Evolutionary conservation across 2,329 filamentous ascomycete species (phyloP).

Genomic region (Phialemoniopsis sp.): DNA sequence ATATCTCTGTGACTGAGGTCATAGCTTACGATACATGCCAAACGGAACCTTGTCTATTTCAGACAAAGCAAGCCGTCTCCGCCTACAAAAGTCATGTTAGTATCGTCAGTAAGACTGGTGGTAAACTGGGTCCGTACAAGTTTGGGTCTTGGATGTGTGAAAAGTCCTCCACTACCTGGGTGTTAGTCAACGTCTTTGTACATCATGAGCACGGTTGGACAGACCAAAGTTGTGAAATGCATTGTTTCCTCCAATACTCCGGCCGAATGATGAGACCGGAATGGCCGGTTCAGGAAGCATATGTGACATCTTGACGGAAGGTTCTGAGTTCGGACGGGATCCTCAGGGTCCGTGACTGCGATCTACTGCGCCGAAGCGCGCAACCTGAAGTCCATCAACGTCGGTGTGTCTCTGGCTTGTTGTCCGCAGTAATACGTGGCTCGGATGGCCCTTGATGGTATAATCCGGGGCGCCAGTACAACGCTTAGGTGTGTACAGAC

Average conservation of each 20-base stretch:
- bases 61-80: slow-evolving; percentile 69
- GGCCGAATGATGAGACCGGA: slow-evolving; percentile 23
- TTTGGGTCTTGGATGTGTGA: slow-evolving; percentile 68
- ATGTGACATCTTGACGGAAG: slow-evolving; percentile 15
- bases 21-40: slow-evolving; percentile 58
- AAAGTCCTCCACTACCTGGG: slow-evolving; percentile 27
- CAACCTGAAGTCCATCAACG: too few species aligned
- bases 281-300: slow-evolving; percentile 35
- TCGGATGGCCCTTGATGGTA: too few species aligned
- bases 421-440: too few species aligned
- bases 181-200: background rate
- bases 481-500: too few species aligned
- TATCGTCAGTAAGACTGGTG: too few species aligned
- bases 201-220: slow-evolving; percentile 11
- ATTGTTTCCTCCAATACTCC: slow-evolving; percentile 59
- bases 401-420: too few species aligned
- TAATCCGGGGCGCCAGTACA: too few species aligned
- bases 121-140: slow-evolving; percentile 28
- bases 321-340: too few species aligned
- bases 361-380: too few species aligned
- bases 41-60: slow-evolving; percentile 78
- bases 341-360: too few species aligned
- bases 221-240: slow-evolving; percentile 65
- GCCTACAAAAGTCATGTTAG: slow-evolving; percentile 16
- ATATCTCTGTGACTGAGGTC: too few species aligned